Conservation (phyloP, 345 rosid genomes). For the Hibiscus mutabilis region DNA sequence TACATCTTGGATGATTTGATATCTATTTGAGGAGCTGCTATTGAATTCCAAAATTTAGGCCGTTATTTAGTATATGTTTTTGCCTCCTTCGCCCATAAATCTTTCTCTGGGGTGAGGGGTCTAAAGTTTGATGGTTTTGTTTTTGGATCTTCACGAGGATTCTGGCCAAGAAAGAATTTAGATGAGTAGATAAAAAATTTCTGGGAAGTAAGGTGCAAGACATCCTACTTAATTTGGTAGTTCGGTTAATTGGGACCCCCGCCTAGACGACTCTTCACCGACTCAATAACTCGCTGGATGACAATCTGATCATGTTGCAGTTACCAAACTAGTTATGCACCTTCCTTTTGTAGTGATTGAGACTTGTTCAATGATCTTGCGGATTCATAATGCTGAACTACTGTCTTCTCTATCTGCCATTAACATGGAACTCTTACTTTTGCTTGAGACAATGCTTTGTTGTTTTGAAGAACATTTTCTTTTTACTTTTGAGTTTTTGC, state of each 20-base stretch:
- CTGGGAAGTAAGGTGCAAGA: too few species aligned
- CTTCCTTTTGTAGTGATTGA: neutral
- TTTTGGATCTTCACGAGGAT: neutral
- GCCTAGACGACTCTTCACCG: neutral
- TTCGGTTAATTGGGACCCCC: too few species aligned
- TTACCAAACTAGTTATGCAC: neutral
- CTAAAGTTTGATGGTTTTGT: neutral
- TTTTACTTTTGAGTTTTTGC: neutral
- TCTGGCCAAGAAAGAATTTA: neutral
- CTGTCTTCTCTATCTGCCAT: neutral
- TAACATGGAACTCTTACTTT: neutral
- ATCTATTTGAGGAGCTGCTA: neutral
- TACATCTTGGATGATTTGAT: constrained; percentile 7
- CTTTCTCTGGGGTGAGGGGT: neutral
- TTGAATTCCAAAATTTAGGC: neutral
- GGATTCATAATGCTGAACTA: neutral
- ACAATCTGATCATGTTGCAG: neutral
- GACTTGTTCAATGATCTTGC: neutral
- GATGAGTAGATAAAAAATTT: neutral
- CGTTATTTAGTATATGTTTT: neutral
- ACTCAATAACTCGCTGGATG: neutral
- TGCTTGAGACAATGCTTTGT: neutral
- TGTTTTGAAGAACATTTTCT: neutral
- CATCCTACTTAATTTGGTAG: too few species aligned
- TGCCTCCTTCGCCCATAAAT: neutral